These are phyloP conservation scores for Ganoderma meredithae DNA, from an alignment of 1,284 basidiomycete genomes.

Conservation along the genomic window DNA sequence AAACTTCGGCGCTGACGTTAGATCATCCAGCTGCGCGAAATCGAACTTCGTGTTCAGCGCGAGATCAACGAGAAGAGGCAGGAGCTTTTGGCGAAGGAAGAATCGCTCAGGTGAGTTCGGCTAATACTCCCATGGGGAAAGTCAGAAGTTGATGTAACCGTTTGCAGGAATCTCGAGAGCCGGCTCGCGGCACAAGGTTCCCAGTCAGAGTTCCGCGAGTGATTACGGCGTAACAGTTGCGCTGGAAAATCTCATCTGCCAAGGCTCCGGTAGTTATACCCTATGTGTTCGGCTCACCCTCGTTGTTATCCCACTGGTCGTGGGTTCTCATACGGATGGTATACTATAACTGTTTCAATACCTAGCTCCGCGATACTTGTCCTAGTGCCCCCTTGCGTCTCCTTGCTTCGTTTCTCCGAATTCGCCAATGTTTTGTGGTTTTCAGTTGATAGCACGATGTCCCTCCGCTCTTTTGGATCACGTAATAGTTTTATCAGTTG, in stretches of 20 bases:
- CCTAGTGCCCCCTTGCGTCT: slow-evolving; percentile 22
- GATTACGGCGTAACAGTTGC: slow-evolving; percentile 24
- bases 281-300: slow-evolving; percentile 33
- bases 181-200: slow-evolving; percentile 85
- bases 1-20: slow-evolving; percentile 10
- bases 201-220: slow-evolving; percentile 46
- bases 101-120: slow-evolving; percentile 75
- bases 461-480: slow-evolving; percentile 36
- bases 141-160: slow-evolving; percentile 21
- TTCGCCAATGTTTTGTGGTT: slow-evolving; percentile 30
- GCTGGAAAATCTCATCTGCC: slow-evolving; percentile 34
- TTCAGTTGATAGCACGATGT: slow-evolving; percentile 25
- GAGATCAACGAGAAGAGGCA: slow-evolving; percentile 99
- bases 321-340: slow-evolving; percentile 39
- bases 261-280: slow-evolving; percentile 39
- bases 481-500: slow-evolving; percentile 29
- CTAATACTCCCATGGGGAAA: slow-evolving; percentile 4
- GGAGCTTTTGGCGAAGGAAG: slow-evolving; percentile 93
- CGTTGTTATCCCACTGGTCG: slow-evolving; percentile 32
- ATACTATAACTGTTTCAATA: slow-evolving; percentile 35
- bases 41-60: slow-evolving; percentile 97
- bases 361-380: slow-evolving; percentile 31
- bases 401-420: slow-evolving; percentile 27
- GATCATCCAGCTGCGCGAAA: slow-evolving; percentile 83
- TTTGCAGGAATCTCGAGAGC: slow-evolving; percentile 83